Conservation (phyloP, 176 grass and related monocot genomes). For the Triticum dicoccoides region DNA sequence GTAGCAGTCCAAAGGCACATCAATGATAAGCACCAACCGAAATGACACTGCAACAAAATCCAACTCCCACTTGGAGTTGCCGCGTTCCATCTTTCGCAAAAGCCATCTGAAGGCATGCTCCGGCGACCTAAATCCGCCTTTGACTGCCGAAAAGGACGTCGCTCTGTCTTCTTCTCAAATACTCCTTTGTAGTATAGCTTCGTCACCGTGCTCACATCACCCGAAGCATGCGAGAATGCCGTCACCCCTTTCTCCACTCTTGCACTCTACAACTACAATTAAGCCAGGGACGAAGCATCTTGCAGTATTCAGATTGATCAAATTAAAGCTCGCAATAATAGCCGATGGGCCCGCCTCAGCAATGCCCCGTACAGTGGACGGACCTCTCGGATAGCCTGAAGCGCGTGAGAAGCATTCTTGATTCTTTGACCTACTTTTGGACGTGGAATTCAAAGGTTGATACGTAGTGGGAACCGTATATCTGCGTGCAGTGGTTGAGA, state of each 20-base stretch:
- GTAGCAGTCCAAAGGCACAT: neutral
- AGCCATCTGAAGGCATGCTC: constrained; percentile 49
- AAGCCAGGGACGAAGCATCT: constrained; percentile 18
- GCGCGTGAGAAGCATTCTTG: neutral
- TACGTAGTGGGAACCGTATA: neutral
- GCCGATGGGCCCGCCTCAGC: neutral
- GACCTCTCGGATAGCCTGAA: neutral
- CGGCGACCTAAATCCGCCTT: neutral
- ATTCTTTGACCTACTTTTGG: constrained; percentile 16
- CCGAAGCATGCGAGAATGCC: constrained; percentile 18
- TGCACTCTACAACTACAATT: neutral
- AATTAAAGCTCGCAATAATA: neutral
- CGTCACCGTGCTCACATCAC: constrained; percentile 28
- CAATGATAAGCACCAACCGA: neutral
- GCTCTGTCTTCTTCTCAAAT: neutral
- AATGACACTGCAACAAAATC: neutral
- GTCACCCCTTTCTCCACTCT: neutral
- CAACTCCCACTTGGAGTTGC: neutral
- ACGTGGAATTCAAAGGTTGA: constrained; percentile 27
- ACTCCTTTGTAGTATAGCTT: neutral
- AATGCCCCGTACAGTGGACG: neutral
- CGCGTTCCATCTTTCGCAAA: neutral
- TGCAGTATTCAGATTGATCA: constrained; percentile 14
- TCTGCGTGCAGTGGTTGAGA: neutral
- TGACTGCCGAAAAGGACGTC: constrained; percentile 11